Evolutionary conservation across 2,329 filamentous ascomycete species (phyloP).

Genomic region (Alternaria sp.): DNA sequence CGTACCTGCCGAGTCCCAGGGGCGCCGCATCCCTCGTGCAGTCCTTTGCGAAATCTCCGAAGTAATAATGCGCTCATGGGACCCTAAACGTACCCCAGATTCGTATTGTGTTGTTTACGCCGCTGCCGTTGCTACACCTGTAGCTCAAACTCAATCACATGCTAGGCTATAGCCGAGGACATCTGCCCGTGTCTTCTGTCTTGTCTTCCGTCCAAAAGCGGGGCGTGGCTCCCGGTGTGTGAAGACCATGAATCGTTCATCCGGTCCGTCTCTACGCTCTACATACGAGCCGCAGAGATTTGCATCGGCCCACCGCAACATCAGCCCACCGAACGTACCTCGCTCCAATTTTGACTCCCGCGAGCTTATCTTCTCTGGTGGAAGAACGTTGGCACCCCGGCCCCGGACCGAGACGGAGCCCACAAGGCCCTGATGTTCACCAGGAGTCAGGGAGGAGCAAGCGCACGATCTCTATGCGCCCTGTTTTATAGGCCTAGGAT

Average conservation of each 20-base stretch:
- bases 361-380: neutral
- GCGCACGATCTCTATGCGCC: neutral
- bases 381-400: neutral
- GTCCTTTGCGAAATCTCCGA: constrained; percentile 5
- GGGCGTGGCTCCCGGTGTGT: neutral
- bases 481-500: neutral
- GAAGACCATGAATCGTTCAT: neutral
- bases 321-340: constrained; percentile 7
- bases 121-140: constrained; percentile 7
- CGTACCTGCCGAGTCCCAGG: neutral
- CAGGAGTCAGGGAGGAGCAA: constrained; percentile 2
- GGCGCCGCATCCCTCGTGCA: neutral
- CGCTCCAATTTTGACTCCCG: neutral
- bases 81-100: neutral
- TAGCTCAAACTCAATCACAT: constrained; percentile 13
- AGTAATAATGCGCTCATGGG: neutral
- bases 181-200: constrained; percentile 3
- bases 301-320: neutral
- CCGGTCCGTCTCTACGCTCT: neutral
- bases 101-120: neutral
- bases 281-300: constrained; percentile 3
- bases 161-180: neutral
- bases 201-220: constrained; percentile 7
- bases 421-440: constrained; percentile 16
- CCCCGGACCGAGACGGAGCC: constrained; percentile 1